Percentiles rank a stretch among this genome's conserved stretches.
These are phyloP conservation scores for Dendrocalamus latiflorus DNA, from an alignment of 202 grass and related monocot genomes.

Conservation along the genomic window DNA sequence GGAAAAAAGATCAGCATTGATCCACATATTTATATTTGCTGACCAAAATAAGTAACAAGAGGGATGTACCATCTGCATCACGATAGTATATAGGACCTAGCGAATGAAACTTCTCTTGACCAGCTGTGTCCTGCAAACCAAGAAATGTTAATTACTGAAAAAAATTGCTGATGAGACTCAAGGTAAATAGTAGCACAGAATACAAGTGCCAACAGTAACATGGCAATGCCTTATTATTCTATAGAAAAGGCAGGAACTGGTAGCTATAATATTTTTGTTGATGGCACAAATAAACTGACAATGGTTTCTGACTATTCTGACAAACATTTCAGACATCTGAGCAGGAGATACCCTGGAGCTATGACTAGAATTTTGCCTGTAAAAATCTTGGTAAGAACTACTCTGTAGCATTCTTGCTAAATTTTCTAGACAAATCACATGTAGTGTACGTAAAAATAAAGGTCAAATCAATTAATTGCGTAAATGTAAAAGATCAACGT, in stretches of 20 bases:
- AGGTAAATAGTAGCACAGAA: neutral
- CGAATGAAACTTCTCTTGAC: conserved; percentile 82
- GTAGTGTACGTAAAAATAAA: neutral
- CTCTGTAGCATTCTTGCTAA: neutral
- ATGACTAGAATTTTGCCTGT: neutral
- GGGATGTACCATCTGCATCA: conserved; percentile 59
- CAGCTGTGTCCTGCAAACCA: conserved; percentile 63
- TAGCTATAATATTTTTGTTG: neutral
- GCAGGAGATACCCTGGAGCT: neutral
- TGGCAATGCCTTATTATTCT: neutral
- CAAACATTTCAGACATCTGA: neutral
- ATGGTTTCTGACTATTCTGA: neutral
- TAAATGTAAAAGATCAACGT: neutral
- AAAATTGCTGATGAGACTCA: neutral
- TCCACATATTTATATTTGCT: neutral
- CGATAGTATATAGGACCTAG: conserved; percentile 83
- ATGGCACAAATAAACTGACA: neutral
- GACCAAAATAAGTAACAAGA: neutral
- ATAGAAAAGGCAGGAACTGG: neutral
- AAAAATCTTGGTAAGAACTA: neutral
- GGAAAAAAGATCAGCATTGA: neutral
- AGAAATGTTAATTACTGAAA: neutral
- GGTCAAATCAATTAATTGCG: neutral
- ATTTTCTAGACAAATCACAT: neutral
- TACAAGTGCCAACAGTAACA: neutral